Evolutionary conservation across 202 grass and related monocot species (phyloP), one percentile per base, ranked within the genome.

Genomic region (Zizania palustris): DNA sequence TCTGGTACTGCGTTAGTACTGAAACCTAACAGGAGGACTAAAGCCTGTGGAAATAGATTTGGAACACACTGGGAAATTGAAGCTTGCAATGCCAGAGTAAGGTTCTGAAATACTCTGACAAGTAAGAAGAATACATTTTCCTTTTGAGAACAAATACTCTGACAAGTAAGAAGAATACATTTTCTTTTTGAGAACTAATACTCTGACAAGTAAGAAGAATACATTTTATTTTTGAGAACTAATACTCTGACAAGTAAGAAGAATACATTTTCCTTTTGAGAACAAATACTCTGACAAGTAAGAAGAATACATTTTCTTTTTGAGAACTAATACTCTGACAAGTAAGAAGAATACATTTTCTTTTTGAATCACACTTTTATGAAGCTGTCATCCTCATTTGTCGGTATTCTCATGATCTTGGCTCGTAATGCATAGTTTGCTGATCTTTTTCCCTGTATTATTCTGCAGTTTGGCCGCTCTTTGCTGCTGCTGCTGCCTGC

Each of bases 401-500:
- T 16, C 55, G 7, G 59, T n/a, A 73, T 12, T 15, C 18, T 34
- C 9, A 50, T 40, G 11, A 72, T 20, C 7, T 40, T 20, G 41
- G 9, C 8, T 15, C 14, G 15, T 11, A 19, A 19, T 65, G 5
- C 22, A 63, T 61, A 64, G 65, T 41, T 15, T 4, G 9, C 20
- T 65, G 28, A 28, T 1, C 19, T 60, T 49, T 49, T 21, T 5
- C 28, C 38, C 18, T 65, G 16, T 65, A 1, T 35, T 6, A 13
- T 49, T 49, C 38, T 71, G 38, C 77, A 86, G 77, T 40, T 71
- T 81, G 77, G 84, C 64, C 2, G 45, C 64, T 63, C 70, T 75
- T 19, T 80, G 76, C 76, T 85, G 76, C 45, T 85, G 76, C 45
- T 85, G 83, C 63, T 86, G 71, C 71, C 21, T 81, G 28, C 84